These are phyloP conservation scores for Pyrenochaeta sp. DNA, from an alignment of 2,329 filamentous ascomycete genomes.

Conservation along the genomic window DNA sequence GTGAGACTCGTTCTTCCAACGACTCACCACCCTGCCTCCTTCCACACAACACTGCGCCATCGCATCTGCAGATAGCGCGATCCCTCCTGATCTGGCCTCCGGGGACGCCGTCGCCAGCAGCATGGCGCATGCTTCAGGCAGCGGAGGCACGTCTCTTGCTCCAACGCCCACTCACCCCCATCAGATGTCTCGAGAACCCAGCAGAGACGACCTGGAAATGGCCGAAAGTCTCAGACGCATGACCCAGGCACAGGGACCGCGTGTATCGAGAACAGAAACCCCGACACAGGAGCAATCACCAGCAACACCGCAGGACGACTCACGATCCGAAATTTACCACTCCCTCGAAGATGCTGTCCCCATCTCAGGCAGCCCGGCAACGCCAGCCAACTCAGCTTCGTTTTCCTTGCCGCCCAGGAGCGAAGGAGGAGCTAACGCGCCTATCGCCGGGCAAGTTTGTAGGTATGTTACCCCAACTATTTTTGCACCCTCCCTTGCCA, in stretches of 20 bases:
- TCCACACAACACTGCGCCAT: slow-evolving; percentile 29
- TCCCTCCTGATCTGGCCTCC: slow-evolving; percentile 8
- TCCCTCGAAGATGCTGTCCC: slow-evolving; percentile 50
- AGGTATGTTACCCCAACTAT: slow-evolving; percentile 62
- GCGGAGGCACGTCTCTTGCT: slow-evolving; percentile 47
- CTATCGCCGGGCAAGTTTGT: slow-evolving; percentile 71
- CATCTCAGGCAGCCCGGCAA: slow-evolving; percentile 31
- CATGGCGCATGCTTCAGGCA: slow-evolving; percentile 40
- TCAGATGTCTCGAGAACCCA: slow-evolving; percentile 52
- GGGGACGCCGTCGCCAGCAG: slow-evolving; percentile 17
- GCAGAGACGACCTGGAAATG: slow-evolving; percentile 59
- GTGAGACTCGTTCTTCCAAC: slow-evolving; percentile 3
- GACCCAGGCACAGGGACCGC: slow-evolving; percentile 53
- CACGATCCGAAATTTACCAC: slow-evolving; percentile 46
- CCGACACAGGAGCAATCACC: slow-evolving; percentile 26
- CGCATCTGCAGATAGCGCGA: slow-evolving; percentile 12
- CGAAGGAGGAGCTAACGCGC: slow-evolving; percentile 36
- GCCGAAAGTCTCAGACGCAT: slow-evolving; percentile 55
- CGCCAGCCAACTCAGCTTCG: slow-evolving; percentile 29
- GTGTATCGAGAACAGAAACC: slow-evolving; percentile 24
- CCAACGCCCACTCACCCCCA: slow-evolving; percentile 47
- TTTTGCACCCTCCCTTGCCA: slow-evolving; percentile 1
- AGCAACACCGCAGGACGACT: slow-evolving; percentile 25
- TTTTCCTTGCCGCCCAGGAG: slow-evolving; percentile 22
- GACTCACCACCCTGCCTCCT: slow-evolving; percentile 7